Evolutionary conservation across 2,329 filamentous ascomycete genomes (phyloP), one percentile per base, ranked within the genome.

Genomic region (Eutypella sp.): DNA sequence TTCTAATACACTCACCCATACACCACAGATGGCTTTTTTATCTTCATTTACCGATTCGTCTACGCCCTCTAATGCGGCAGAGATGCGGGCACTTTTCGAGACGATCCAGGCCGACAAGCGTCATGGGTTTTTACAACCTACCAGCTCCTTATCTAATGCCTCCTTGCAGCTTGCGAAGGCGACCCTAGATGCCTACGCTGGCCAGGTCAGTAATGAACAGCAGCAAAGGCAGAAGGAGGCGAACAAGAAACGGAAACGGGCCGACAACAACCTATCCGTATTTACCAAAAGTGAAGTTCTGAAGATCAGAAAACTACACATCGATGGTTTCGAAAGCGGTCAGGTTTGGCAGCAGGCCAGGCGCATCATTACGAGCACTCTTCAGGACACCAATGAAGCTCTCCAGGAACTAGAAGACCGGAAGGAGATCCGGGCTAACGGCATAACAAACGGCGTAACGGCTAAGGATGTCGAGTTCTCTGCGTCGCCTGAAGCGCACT

Each of bases 331-430:
- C 57, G 87, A 87, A 57, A 84, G 87, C 10, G 81, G 84, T 18
- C 92, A 97, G 67, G 84, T 99, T 37, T 99, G 92, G 87, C 89
- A 96, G 66, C 93, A 99, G 70, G 87, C 89, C 8, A 85, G 84
- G 60, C 82, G 87, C 57, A 89, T 97, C 18, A 83, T 97, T 47
- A 77, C 66, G 11, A 74, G 75, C 40, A 68, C 78, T 10, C 56
- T 81, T 39, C 65, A 69, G 36, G 73, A 78, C 52, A 74, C 76
- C 0, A 67, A 72, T 40, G 64, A 67, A 5, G 60, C 69, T 4
- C 60, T 82, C 15, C 63, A 69, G 41, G 75, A 76, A 52, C 60
- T 82, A 25, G 70, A 78, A 56, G 71, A 73, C 48, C 61, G 56
- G 18, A 60, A 86, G 51, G 79, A 82, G 40, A 68, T 83, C 6